phyloP scores from a whole-genome alignment of 2,329 filamentous ascomycete species.

The Diplodia corticola region DNA sequence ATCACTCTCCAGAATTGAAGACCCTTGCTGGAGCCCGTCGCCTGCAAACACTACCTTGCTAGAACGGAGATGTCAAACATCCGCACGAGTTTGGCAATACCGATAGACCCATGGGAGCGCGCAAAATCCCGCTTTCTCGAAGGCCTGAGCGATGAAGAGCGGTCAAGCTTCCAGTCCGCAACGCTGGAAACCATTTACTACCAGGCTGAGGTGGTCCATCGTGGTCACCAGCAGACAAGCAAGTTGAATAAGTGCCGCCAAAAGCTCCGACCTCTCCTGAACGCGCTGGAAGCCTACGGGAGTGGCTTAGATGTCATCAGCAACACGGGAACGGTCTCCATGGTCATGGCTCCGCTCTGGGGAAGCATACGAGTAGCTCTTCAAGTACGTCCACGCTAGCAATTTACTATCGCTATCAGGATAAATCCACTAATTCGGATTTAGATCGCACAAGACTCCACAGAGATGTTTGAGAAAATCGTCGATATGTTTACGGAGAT shows the following conservation, averaged over 20 bases:
- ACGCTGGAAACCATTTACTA: slow-evolving; percentile 31
- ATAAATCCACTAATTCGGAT: neutral
- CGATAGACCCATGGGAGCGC: slow-evolving; percentile 29
- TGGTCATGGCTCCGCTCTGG: slow-evolving; percentile 29
- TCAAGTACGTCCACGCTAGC: slow-evolving; percentile 18
- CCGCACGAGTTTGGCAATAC: slow-evolving; percentile 24
- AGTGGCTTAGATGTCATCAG: slow-evolving; percentile 29
- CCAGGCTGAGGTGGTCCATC: slow-evolving; percentile 28
- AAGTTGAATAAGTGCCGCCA: slow-evolving; percentile 26
- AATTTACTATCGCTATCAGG: too few relatives aligned
- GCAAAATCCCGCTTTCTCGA: slow-evolving; percentile 28
- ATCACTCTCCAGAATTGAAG: neutral
- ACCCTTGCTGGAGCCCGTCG: neutral
- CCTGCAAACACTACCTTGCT: neutral
- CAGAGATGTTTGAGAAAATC: slow-evolving; percentile 28
- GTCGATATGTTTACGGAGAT: slow-evolving; percentile 30
- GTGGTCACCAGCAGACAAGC: slow-evolving; percentile 26
- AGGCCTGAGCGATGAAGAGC: slow-evolving; percentile 24
- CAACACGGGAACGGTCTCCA: slow-evolving; percentile 24
- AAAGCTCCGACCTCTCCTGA: slow-evolving; percentile 26
- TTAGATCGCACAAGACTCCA: slow-evolving; percentile 27
- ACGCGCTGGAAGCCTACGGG: slow-evolving; percentile 28
- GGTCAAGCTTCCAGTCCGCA: slow-evolving; percentile 25
- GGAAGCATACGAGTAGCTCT: slow-evolving; percentile 29
- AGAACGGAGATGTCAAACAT: neutral